Evolutionary conservation across 768 basidiomycete genomes (phyloP).

Genomic region (Hericium alpestre): DNA sequence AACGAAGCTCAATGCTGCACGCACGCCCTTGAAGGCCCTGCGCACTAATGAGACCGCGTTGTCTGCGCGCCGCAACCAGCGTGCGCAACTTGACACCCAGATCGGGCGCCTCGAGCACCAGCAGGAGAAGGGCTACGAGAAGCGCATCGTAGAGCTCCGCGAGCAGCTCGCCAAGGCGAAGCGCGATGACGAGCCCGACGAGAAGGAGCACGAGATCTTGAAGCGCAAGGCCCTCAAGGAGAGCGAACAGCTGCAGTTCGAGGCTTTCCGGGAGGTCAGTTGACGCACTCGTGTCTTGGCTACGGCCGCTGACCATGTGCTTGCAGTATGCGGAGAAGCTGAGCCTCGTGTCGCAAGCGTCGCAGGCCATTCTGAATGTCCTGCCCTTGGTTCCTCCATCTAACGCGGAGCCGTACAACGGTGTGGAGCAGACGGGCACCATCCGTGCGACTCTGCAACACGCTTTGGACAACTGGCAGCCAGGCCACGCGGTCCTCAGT

Average conservation of each 20-base stretch:
- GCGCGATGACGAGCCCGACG: constrained; percentile 49
- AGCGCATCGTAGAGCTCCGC: constrained; percentile 58
- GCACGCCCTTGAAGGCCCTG: constrained; percentile 57
- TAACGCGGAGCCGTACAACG: constrained; percentile 42
- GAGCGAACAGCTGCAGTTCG: constrained; percentile 71
- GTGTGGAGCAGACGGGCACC: constrained; percentile 52
- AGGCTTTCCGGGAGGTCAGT: constrained; percentile 67
- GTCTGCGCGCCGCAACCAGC: constrained; percentile 50
- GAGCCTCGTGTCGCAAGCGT: constrained; percentile 61
- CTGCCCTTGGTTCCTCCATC: constrained; percentile 64
- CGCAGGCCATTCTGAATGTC: constrained; percentile 46
- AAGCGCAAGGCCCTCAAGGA: constrained; percentile 69
- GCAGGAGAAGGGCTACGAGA: constrained; percentile 53
- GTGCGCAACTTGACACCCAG: constrained; percentile 46
- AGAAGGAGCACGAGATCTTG: constrained; percentile 60
- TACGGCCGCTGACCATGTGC: no score
- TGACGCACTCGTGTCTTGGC: not conserved
- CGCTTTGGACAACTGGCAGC: constrained; percentile 69
- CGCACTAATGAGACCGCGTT: constrained; percentile 60
- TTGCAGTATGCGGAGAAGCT: constrained; percentile 74
- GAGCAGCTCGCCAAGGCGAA: constrained; percentile 60
- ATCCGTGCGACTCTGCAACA: constrained; percentile 67
- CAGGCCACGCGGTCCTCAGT: constrained; percentile 43
- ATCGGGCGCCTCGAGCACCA: constrained; percentile 58
- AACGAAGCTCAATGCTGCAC: constrained; percentile 49